Percentiles rank a stretch among this genome's conserved stretches.
These are phyloP conservation scores for Gracilaria domingensis DNA, from an alignment of 23 red algal species.

Conservation along the genomic window DNA sequence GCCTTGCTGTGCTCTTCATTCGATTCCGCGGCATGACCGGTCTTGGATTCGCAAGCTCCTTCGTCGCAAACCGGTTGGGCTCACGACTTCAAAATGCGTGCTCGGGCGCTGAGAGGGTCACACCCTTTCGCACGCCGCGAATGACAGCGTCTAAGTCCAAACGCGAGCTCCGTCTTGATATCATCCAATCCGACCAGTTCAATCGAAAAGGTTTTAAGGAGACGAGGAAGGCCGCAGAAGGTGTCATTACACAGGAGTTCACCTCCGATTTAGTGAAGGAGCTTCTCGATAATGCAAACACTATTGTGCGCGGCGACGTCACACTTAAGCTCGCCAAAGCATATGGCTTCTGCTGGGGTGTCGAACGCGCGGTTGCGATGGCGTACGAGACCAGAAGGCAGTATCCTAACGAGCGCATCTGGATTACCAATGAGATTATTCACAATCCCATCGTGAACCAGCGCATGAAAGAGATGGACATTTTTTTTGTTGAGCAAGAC, in stretches of 20 bases:
- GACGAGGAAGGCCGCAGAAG: constrained; percentile 76
- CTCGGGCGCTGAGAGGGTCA: not conserved
- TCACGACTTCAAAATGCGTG: not conserved
- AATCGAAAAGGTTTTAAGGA: constrained; percentile 90
- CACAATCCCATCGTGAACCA: constrained; percentile 98
- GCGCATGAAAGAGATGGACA: constrained; percentile 90
- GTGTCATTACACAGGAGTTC: constrained; percentile 88
- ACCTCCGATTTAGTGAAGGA: constrained; percentile 83
- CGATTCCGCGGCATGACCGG: not conserved
- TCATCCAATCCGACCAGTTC: constrained; percentile 81
- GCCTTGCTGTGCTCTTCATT: not conserved
- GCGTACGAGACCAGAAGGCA: constrained; percentile 90
- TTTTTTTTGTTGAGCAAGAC: constrained; percentile 86
- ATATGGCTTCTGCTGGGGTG: constrained; percentile 99
- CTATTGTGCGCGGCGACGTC: constrained; percentile 73
- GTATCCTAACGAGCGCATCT: constrained; percentile 85
- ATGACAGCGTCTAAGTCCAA: constrained; percentile 83
- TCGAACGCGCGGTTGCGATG: constrained; percentile 97
- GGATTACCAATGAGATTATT: constrained; percentile 99
- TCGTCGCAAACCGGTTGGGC: not conserved
- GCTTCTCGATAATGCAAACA: constrained; percentile 71
- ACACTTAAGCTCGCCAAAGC: constrained; percentile 96
- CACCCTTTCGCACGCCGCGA: not conserved
- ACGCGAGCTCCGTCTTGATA: constrained; percentile 60
- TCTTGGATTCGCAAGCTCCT: constrained; percentile 4